Conservation (phyloP, 305 asterid genomes). For the Euphrasia arctica region DNA sequence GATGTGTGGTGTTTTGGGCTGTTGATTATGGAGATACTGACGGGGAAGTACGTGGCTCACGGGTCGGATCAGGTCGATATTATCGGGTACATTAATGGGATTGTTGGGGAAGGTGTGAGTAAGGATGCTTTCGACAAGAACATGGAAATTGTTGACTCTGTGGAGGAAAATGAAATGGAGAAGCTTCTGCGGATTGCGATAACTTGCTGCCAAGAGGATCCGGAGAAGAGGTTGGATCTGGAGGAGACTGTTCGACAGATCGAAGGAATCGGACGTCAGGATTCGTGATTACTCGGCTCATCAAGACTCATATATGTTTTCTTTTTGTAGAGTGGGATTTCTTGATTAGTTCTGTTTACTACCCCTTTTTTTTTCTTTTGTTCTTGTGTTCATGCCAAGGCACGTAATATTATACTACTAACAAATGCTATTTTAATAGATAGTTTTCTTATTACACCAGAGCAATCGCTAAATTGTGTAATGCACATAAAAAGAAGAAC, state of each 20-base stretch:
- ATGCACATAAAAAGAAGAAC: too few species aligned
- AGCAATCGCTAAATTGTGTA: too few species aligned
- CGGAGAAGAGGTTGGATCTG: conserved; percentile 52
- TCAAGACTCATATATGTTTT: background rate
- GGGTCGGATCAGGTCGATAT: conserved; percentile 9
- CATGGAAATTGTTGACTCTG: conserved; percentile 30
- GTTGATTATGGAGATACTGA: conserved; percentile 55
- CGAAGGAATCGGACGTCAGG: conserved; percentile 14
- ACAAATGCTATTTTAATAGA: background rate
- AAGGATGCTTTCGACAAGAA: conserved; percentile 33
- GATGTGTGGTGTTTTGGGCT: conserved; percentile 83
- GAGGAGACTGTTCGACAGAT: conserved; percentile 41
- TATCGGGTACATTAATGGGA: conserved; percentile 30
- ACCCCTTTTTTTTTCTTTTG: background rate
- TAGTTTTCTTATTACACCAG: background rate
- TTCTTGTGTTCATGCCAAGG: background rate
- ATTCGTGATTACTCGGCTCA: background rate
- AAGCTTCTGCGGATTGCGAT: conserved; percentile 57
- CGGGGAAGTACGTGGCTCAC: conserved; percentile 58
- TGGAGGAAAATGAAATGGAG: conserved; percentile 46
- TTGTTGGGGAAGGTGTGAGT: conserved; percentile 21
- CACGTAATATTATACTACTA: background rate
- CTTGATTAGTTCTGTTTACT: too few species aligned
- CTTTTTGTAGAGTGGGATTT: too few species aligned
- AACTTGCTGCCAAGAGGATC: conserved; percentile 57